phyloP scores from a whole-genome alignment of 192 early-diverging fungal genomes.

The Coemansia sp. region DNA sequence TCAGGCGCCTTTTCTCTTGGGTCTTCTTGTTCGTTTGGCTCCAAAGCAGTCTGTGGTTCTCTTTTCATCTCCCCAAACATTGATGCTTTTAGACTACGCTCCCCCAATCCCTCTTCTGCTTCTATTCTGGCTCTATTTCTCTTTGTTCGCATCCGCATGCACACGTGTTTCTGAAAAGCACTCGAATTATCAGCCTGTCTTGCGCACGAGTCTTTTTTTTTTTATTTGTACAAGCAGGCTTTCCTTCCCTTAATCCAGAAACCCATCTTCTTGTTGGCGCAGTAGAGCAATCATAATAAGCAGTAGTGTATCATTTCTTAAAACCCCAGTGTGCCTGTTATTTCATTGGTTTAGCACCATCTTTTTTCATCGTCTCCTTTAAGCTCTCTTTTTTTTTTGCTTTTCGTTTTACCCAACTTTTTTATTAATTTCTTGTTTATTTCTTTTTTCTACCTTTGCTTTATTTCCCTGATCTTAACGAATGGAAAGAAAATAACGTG shows the following conservation, averaged over 20 bases:
- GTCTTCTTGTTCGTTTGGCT: background rate
- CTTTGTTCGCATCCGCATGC: background rate
- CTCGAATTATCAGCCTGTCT: background rate
- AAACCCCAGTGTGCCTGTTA: background rate
- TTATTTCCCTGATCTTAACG: background rate
- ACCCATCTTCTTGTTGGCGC: background rate
- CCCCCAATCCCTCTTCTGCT: constrained; percentile 1
- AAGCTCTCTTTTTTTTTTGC: background rate
- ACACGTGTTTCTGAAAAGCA: background rate
- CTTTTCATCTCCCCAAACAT: constrained; percentile 2
- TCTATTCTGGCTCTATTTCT: background rate
- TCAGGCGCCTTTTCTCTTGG: background rate
- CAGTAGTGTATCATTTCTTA: constrained; percentile 1
- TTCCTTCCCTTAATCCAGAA: background rate
- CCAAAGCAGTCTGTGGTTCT: background rate
- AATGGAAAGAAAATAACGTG: background rate
- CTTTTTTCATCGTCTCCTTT: background rate
- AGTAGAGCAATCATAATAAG: constrained; percentile 1
- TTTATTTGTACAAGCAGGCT: constrained; percentile 2
- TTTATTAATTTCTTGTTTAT: background rate
- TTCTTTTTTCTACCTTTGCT: background rate
- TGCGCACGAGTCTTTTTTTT: background rate
- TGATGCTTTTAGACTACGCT: background rate
- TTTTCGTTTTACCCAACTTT: background rate
- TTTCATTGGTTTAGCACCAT: background rate